These are phyloP conservation scores for Kurtzmaniella natalensis DNA, from an alignment of 1,139 yeast species.

Conservation along the genomic window DNA sequence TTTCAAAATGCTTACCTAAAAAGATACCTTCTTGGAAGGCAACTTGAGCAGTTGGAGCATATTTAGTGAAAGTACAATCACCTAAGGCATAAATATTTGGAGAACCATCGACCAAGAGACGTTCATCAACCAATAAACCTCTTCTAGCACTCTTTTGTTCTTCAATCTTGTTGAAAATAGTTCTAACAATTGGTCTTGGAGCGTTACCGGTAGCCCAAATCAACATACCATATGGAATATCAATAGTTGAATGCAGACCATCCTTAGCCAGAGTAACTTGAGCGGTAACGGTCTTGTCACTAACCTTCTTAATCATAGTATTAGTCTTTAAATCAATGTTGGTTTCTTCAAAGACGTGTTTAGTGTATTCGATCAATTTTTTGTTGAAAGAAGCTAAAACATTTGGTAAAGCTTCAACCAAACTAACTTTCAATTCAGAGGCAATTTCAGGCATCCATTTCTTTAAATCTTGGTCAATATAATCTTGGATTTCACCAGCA, in stretches of 20 bases:
- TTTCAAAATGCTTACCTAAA: slow-evolving; percentile 68
- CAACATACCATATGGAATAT: slow-evolving; percentile 80
- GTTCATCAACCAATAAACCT: slow-evolving; percentile 82
- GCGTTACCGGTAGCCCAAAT: slow-evolving; percentile 99
- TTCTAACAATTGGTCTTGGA: slow-evolving; percentile 71
- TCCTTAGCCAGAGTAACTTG: slow-evolving; percentile 61
- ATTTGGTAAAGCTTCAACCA: slow-evolving; percentile 89
- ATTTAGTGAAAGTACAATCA: slow-evolving; percentile 88
- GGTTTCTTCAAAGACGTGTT: slow-evolving; percentile 73
- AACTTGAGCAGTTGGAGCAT: slow-evolving; percentile 96
- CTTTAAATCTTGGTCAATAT: slow-evolving; percentile 82
- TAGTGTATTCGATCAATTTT: slow-evolving; percentile 80
- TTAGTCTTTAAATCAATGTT: slow-evolving; percentile 73
- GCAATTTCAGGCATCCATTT: slow-evolving; percentile 89
- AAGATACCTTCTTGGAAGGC: slow-evolving; percentile 92
- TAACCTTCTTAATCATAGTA: slow-evolving; percentile 86
- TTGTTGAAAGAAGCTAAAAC: slow-evolving; percentile 85
- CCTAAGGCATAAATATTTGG: slow-evolving; percentile 85
- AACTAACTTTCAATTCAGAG: slow-evolving; percentile 72
- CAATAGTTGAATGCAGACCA: slow-evolving; percentile 53
- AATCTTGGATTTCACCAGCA: slow-evolving; percentile 93
- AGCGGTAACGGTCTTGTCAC: slow-evolving; percentile 62
- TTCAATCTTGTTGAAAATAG: slow-evolving; percentile 64
- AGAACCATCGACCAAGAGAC: slow-evolving; percentile 78
- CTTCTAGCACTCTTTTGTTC: slow-evolving; percentile 87